Percentiles rank a stretch among this genome's conserved stretches.
Evolutionary conservation across 106 monocot genomes (phyloP).

Genomic region (Dendrobium officinale): DNA sequence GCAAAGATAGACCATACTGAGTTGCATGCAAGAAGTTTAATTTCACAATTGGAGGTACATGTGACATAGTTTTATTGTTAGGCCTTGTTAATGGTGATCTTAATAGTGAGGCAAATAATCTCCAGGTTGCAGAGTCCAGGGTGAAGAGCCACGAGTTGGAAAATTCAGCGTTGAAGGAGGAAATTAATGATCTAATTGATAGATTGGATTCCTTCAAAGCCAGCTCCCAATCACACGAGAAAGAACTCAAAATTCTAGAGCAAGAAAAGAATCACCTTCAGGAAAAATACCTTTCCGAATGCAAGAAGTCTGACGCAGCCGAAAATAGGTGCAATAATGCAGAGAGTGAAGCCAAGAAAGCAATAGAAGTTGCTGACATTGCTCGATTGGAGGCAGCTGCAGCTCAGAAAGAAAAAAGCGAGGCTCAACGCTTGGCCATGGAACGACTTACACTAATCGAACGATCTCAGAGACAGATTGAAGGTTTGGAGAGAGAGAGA

Average conservation of each 20-base stretch:
- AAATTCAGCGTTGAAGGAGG: constrained; percentile 48
- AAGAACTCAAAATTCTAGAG: constrained; percentile 53
- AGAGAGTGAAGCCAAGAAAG: constrained; percentile 70
- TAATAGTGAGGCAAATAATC: too few relatives aligned
- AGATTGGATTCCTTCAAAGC: constrained; percentile 44
- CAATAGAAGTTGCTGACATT: constrained; percentile 62
- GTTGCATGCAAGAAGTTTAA: constrained; percentile 35
- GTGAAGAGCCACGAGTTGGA: constrained; percentile 21
- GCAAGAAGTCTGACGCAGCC: constrained; percentile 72
- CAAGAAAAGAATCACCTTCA: constrained; percentile 80
- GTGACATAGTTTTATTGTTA: too few relatives aligned
- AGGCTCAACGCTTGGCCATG: constrained; percentile 64
- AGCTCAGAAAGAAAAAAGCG: constrained; percentile 79
- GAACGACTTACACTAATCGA: constrained; percentile 68
- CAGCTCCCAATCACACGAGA: constrained; percentile 51
- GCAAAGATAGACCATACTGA: constrained; percentile 51
- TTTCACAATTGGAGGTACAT: constrained; percentile 23
- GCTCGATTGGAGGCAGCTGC: constrained; percentile 56
- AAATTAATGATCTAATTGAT: constrained; percentile 35
- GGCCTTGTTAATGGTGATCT: too few relatives aligned
- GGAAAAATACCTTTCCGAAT: constrained; percentile 71
- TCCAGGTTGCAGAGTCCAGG: too few relatives aligned
- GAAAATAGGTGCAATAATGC: constrained; percentile 61
- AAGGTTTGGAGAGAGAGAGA: constrained; percentile 58
- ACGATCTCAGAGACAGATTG: constrained; percentile 56